These are phyloP conservation scores for Saccharomyces jurei DNA, from an alignment of 805 yeast genomes.

Conservation along the genomic window DNA sequence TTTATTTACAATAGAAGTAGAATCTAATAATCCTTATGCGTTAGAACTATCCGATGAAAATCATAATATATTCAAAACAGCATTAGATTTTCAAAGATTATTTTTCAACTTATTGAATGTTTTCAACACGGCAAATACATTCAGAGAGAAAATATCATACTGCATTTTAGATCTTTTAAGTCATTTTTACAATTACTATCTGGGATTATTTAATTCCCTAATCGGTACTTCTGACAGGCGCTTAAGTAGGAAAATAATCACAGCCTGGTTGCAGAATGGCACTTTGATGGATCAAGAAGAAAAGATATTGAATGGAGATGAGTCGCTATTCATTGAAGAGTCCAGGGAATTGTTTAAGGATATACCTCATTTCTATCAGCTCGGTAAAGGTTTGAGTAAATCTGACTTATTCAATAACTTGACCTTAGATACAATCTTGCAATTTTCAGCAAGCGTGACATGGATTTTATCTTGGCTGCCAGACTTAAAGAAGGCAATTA, in stretches of 20 bases:
- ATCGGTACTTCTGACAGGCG: slow-evolving; percentile 17
- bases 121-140: slow-evolving; percentile 33
- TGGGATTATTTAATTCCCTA: slow-evolving; percentile 26
- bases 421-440: slow-evolving; percentile 43
- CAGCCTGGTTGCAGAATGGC: slow-evolving; percentile 33
- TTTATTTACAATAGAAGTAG: slow-evolving; percentile 43
- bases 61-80: slow-evolving; percentile 26
- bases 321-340: slow-evolving; percentile 22
- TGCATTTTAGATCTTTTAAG: slow-evolving; percentile 31
- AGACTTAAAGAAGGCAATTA: slow-evolving; percentile 36
- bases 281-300: slow-evolving; percentile 28
- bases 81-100: slow-evolving; percentile 22
- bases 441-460: slow-evolving; percentile 45
- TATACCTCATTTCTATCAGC: slow-evolving; percentile 27
- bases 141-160: slow-evolving; percentile 46
- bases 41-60: slow-evolving; percentile 29
- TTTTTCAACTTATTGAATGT: slow-evolving; percentile 23
- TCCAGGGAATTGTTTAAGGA: slow-evolving; percentile 19
- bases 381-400: slow-evolving; percentile 28
- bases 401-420: slow-evolving; percentile 49
- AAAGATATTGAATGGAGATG: slow-evolving; percentile 22
- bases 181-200: slow-evolving; percentile 32
- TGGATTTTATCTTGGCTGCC: slow-evolving; percentile 61
- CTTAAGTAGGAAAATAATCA: slow-evolving; percentile 20
- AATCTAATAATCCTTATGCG: slow-evolving; percentile 33